Percentiles rank a stretch among this genome's conserved stretches.
Evolutionary conservation across 78 protist genomes (phyloP).

Genomic region (Chrysochromulina parva): DNA sequence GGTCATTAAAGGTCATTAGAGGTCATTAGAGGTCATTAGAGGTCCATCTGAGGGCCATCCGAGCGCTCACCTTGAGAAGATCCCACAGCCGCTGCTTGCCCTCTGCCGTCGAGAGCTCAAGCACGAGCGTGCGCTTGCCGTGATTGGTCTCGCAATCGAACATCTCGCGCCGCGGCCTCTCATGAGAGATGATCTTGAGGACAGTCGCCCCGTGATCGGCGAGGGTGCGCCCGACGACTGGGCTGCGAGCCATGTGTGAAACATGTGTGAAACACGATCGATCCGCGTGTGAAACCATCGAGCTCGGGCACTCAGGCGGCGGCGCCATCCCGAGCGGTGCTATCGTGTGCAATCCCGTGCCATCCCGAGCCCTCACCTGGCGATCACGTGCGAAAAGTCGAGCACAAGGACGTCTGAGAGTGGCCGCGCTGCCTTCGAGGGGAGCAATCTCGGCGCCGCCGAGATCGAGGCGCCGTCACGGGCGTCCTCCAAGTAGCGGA

Average conservation of each 20-base stretch:
- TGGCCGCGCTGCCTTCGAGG: not conserved
- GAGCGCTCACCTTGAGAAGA: not conserved
- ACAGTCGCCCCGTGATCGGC: not conserved
- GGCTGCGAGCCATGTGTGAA: not conserved
- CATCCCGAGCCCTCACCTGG: not conserved
- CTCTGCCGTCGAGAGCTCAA: not conserved
- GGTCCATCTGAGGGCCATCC: too few relatives aligned
- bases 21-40: too few relatives aligned
- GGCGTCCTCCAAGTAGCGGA: not conserved
- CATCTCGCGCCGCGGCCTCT: not conserved
- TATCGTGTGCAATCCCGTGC: too few relatives aligned
- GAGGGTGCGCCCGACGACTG: not conserved
- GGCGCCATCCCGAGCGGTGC: too few relatives aligned
- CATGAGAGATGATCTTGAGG: not conserved
- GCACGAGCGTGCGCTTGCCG: not conserved
- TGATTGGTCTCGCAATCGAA: not conserved
- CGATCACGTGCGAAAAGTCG: constrained; percentile 8
- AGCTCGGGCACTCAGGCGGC: too few relatives aligned
- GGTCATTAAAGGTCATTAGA: too few relatives aligned
- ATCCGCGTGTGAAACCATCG: too few relatives aligned
- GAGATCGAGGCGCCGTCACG: not conserved
- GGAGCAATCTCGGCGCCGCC: not conserved
- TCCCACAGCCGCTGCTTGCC: not conserved
- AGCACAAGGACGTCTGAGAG: not conserved
- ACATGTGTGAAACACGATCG: too few relatives aligned